A percentile compares a stretch with the other conserved stretches of the same genome.
These are phyloP conservation scores for Zygnema cylindricum DNA, from an alignment of 139 green algal species.

Conservation along the genomic window DNA sequence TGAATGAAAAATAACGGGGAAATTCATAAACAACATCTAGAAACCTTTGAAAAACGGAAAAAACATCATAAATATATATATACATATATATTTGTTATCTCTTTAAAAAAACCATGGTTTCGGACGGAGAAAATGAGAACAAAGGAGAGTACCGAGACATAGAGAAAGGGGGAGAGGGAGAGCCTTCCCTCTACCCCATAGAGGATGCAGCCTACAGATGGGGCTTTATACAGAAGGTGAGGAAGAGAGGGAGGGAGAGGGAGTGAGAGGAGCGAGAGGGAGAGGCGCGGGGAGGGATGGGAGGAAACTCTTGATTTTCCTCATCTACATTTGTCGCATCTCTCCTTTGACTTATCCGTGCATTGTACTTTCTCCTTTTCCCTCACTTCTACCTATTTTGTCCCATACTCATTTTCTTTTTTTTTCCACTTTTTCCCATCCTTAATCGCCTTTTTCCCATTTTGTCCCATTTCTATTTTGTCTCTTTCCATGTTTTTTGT, in stretches of 20 bases:
- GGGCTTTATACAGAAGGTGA: constrained; percentile 46
- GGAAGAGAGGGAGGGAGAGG: neutral
- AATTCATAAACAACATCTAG: no score
- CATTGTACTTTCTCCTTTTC: neutral
- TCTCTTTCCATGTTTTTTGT: neutral
- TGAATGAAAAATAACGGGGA: no score
- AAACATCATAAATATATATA: no score
- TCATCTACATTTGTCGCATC: neutral
- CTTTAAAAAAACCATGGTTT: no score
- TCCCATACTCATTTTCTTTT: neutral
- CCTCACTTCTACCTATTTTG: neutral
- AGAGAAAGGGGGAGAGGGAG: constrained; percentile 1
- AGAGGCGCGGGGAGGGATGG: neutral
- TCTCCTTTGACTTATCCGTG: no score
- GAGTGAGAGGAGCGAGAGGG: neutral
- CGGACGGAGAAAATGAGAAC: no score
- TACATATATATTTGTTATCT: no score
- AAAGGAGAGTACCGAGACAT: constrained; percentile 34
- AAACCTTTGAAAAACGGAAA: no score
- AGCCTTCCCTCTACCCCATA: constrained; percentile 19
- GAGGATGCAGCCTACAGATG: constrained; percentile 37
- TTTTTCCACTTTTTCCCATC: neutral
- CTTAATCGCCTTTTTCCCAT: neutral
- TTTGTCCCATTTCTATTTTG: neutral
- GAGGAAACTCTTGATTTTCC: neutral